A percentile compares a stretch with the other conserved stretches of the same genome.
These are phyloP conservation scores for Mortierella polycephala DNA, from an alignment of 371 early-diverging fungal species.

Conservation along the genomic window DNA sequence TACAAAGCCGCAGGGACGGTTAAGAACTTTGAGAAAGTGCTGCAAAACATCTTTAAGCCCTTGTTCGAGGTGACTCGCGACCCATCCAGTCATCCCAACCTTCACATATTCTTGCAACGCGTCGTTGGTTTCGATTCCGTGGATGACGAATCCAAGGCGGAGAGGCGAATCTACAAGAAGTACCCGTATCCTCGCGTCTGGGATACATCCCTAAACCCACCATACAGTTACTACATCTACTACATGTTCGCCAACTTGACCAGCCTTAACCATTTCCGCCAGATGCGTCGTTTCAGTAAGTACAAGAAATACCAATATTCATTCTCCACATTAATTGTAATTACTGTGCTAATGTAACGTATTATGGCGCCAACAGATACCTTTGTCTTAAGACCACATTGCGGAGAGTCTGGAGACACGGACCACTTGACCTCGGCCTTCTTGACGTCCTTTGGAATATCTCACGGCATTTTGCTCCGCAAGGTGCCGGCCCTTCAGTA, in stretches of 20 bases:
- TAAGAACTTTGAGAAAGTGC: constrained; percentile 82
- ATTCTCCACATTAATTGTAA: not conserved
- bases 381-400: constrained; percentile 95
- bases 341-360: not conserved
- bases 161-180: constrained; percentile 84
- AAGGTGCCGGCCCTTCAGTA: constrained; percentile 98
- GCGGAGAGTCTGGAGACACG: constrained; percentile 98
- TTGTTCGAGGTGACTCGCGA: constrained; percentile 94
- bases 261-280: constrained; percentile 89
- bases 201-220: constrained; percentile 86
- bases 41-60: constrained; percentile 94
- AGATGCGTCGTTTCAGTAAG: constrained; percentile 82
- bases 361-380: constrained; percentile 67
- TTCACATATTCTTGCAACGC: constrained; percentile 94
- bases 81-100: constrained; percentile 85
- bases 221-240: constrained; percentile 98
- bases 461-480: constrained; percentile 96
- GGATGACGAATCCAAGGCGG: constrained; percentile 97
- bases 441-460: constrained; percentile 91
- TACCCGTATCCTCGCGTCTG: constrained; percentile 89
- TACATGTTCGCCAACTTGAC: constrained; percentile 95
- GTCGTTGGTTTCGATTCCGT: constrained; percentile 98
- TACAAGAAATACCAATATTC: constrained; percentile 8
- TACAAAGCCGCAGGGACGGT: constrained; percentile 81
- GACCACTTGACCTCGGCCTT: constrained; percentile 96